Conservation (phyloP, 306 rosid genomes). For the Acmispon strigosus region DNA sequence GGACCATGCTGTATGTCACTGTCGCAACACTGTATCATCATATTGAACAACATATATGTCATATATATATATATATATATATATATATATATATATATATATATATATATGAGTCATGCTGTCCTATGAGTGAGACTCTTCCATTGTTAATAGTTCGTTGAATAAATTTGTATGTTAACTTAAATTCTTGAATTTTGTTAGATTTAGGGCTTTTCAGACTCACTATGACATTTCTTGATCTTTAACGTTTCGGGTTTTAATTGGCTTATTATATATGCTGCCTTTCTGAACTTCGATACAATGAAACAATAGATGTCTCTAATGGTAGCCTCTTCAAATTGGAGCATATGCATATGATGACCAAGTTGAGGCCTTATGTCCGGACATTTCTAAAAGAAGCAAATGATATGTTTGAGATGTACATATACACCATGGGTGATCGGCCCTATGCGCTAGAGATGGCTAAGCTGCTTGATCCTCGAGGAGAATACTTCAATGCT, state of each 20-base stretch:
- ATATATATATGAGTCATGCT: no score
- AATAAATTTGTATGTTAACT: no score
- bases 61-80: no score
- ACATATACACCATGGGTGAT: constrained; percentile 94
- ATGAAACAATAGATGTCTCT: constrained; percentile 48
- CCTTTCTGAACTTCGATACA: background rate
- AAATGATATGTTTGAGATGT: constrained; percentile 69
- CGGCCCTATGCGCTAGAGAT: constrained; percentile 81
- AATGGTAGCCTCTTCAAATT: constrained; percentile 67
- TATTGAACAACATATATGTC: no score
- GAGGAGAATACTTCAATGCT: constrained; percentile 54
- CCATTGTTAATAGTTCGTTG: no score
- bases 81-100: no score
- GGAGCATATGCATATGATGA: constrained; percentile 70
- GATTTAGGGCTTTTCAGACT: no score
- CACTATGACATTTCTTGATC: background rate
- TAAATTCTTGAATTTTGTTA: no score
- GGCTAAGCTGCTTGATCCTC: constrained; percentile 89
- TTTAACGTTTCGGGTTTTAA: background rate
- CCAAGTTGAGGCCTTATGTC: constrained; percentile 84
- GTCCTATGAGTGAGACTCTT: no score
- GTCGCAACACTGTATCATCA: no score
- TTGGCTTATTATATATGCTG: background rate
- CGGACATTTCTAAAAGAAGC: constrained; percentile 75
- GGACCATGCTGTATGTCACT: no score